Evolutionary conservation across 768 basidiomycete species (phyloP).

Genomic region (Auriscalpium microsporum): DNA sequence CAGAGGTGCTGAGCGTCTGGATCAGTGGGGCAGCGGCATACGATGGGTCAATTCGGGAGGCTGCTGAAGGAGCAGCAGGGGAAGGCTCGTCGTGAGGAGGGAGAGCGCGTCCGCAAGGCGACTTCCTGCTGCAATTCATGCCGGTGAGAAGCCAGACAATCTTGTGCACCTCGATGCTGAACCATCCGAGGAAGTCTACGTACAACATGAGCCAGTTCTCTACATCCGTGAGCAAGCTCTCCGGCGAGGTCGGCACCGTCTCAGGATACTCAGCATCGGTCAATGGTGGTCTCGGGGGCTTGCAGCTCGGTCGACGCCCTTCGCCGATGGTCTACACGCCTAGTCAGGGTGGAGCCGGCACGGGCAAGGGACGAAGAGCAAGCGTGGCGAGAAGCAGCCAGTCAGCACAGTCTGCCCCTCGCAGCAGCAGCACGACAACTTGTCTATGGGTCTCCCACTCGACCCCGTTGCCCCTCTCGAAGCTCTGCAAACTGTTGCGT

Average conservation of each 20-base stretch:
- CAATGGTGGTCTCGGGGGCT: slow-evolving; percentile 36
- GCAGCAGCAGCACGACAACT: slow-evolving; percentile 14
- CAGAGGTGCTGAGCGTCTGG: too few species aligned
- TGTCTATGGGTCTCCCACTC: slow-evolving; percentile 29
- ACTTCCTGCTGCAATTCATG: slow-evolving; percentile 98
- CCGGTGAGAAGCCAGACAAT: slow-evolving; percentile 83
- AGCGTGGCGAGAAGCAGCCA: slow-evolving; percentile 69
- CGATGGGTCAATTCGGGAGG: too few species aligned
- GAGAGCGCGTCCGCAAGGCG: slow-evolving; percentile 29
- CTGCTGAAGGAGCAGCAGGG: slow-evolving; percentile 34
- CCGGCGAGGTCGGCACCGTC: slow-evolving; percentile 52
- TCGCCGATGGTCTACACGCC: slow-evolving; percentile 55
- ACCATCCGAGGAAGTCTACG: slow-evolving; percentile 49
- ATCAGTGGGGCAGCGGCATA: too few species aligned
- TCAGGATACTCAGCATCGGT: slow-evolving; percentile 45
- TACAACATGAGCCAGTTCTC: slow-evolving; percentile 52
- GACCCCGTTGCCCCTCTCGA: slow-evolving; percentile 78
- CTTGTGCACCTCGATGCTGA: slow-evolving; percentile 86
- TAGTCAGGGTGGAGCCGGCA: slow-evolving; percentile 40
- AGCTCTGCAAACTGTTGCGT: slow-evolving; percentile 81
- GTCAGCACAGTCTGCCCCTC: slow-evolving; percentile 39
- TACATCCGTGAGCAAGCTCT: slow-evolving; percentile 45
- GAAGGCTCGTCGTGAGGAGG: slow-evolving; percentile 31
- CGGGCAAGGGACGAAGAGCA: slow-evolving; percentile 50
- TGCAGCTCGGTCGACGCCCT: slow-evolving; percentile 46